Evolutionary conservation across 345 rosid species (phyloP).

Genomic region (Gossypioides kirkii): DNA sequence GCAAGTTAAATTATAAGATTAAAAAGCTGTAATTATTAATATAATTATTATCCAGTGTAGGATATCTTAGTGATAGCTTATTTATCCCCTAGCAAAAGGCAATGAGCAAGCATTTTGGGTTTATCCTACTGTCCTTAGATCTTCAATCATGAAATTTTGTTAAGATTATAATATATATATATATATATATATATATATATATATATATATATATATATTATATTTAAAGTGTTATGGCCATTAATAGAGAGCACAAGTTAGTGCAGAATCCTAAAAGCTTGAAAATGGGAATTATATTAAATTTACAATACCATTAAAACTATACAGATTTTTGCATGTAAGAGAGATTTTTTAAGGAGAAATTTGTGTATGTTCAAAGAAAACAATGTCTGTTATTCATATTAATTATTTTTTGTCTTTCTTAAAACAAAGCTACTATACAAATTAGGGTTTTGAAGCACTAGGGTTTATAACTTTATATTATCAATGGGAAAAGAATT

Average conservation of each 20-base stretch:
- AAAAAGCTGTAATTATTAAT: background rate
- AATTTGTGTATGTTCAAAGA: conserved; percentile 13
- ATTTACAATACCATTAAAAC: conserved; percentile 4
- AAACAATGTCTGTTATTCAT: conserved; percentile 14
- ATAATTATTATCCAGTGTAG: background rate
- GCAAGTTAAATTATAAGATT: background rate
- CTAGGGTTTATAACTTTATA: conserved; percentile 28
- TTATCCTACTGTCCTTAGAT: conserved; percentile 22
- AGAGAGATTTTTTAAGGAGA: background rate
- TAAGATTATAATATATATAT: background rate
- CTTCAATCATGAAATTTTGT: conserved; percentile 18
- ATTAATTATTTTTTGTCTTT: conserved; percentile 13
- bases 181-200: background rate
- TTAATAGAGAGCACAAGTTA: conserved; percentile 29
- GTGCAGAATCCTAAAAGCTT: conserved; percentile 23
- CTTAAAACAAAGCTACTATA: conserved; percentile 12
- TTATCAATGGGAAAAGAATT: background rate
- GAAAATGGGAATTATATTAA: conserved; percentile 5
- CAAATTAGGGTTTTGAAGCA: conserved; percentile 43
- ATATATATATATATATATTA: background rate
- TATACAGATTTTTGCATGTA: background rate
- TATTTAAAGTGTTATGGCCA: conserved; percentile 12
- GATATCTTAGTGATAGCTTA: conserved; percentile 13
- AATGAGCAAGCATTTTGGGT: conserved; percentile 21
- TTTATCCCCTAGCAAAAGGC: conserved; percentile 6